phyloP scores from a whole-genome alignment of 2,329 filamentous ascomycete species.

The Cladosporium oxysporum region DNA sequence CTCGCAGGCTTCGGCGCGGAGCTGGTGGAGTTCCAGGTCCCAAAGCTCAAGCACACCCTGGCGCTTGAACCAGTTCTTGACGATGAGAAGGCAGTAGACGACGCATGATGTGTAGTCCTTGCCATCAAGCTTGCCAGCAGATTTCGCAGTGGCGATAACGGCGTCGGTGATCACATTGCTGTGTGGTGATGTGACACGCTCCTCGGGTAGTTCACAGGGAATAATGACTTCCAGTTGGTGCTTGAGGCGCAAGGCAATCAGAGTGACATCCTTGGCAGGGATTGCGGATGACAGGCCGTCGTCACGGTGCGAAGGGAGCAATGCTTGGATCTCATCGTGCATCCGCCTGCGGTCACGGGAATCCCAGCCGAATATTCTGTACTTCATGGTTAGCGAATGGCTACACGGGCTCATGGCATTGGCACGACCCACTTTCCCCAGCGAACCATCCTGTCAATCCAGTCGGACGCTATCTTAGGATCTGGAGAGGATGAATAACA shows the following conservation, averaged over 20 bases:
- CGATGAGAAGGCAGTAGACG: conserved; percentile 78
- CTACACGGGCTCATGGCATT: conserved; percentile 2
- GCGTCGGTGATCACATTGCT: conserved; percentile 79
- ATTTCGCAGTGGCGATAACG: conserved; percentile 77
- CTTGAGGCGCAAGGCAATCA: conserved; percentile 83
- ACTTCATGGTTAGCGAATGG: background rate
- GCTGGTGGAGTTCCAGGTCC: conserved; percentile 81
- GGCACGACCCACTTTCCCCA: conserved; percentile 25
- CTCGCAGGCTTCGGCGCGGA: conserved; percentile 82
- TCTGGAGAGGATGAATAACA: background rate
- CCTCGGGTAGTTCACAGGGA: conserved; percentile 83
- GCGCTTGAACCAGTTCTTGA: conserved; percentile 73
- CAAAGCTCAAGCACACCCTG: conserved; percentile 83
- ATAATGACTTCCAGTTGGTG: conserved; percentile 88
- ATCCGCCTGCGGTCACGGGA: conserved; percentile 42
- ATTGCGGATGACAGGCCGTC: conserved; percentile 66
- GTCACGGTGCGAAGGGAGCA: conserved; percentile 65
- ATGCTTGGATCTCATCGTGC: conserved; percentile 45
- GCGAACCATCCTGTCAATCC: conserved; percentile 24
- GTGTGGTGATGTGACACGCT: conserved; percentile 73
- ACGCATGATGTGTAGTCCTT: conserved; percentile 73
- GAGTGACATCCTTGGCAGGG: conserved; percentile 78
- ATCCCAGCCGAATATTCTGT: conserved; percentile 31
- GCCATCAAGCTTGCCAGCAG: conserved; percentile 62
- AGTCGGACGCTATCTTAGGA: conserved; percentile 2